A percentile compares a stretch with the other conserved stretches of the same genome.
These are phyloP conservation scores for Arachis stenosperma DNA, from an alignment of 306 rosid species.

Conservation along the genomic window DNA sequence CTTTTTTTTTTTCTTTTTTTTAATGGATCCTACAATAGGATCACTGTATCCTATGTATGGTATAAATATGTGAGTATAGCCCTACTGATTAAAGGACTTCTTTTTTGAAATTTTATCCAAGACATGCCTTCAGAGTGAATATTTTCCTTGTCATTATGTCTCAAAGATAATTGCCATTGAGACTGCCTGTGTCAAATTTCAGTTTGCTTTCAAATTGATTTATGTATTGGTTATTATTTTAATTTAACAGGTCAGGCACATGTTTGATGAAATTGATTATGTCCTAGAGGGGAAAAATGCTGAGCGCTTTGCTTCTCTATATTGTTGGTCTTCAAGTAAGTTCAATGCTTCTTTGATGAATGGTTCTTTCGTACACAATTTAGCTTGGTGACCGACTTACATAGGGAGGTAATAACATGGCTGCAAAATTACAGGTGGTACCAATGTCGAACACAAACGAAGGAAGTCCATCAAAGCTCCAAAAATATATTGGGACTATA, in stretches of 20 bases:
- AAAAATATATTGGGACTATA: conserved; percentile 87
- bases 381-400: conserved; percentile 36
- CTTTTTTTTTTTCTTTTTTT: too few relatives aligned
- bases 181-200: conserved; percentile 13
- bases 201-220: conserved; percentile 34
- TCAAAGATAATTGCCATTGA: too few relatives aligned
- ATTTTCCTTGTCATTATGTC: not conserved
- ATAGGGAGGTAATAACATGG: conserved; percentile 53
- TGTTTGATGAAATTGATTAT: conserved; percentile 98
- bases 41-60: too few relatives aligned
- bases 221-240: conserved; percentile 28
- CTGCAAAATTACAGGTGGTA: conserved; percentile 43
- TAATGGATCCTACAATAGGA: too few relatives aligned
- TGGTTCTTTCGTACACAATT: conserved; percentile 36
- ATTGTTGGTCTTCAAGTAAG: conserved; percentile 69
- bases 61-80: too few relatives aligned
- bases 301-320: conserved; percentile 85
- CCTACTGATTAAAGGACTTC: too few relatives aligned
- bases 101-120: not conserved
- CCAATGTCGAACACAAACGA: conserved; percentile 34
- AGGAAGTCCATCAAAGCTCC: conserved; percentile 71
- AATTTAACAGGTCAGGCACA: conserved; percentile 89
- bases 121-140: not conserved
- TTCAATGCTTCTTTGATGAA: conserved; percentile 33
- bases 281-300: conserved; percentile 89